These are phyloP conservation scores for Harringtonia aguacate DNA, from an alignment of 2,329 filamentous ascomycete genomes.

Conservation along the genomic window DNA sequence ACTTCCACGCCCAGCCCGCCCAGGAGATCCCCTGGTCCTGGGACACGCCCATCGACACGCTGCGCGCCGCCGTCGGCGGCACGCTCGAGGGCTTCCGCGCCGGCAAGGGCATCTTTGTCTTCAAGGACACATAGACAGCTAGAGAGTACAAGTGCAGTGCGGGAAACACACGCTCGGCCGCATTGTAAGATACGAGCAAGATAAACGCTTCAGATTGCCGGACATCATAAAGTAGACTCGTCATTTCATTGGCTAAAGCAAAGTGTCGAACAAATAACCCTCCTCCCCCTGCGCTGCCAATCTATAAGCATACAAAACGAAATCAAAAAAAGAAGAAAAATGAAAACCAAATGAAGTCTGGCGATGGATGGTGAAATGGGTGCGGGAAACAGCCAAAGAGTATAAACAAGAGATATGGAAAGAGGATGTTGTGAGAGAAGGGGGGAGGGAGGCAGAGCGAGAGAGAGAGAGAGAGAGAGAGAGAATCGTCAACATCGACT, in stretches of 20 bases:
- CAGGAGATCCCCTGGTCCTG: conserved; percentile 74
- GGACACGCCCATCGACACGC: conserved; percentile 59
- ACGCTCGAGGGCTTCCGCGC: conserved; percentile 75
- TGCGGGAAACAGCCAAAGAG: no score
- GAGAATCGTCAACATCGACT: no score
- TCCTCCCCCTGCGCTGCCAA: neutral
- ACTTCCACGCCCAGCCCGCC: conserved; percentile 77
- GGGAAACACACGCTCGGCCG: no score
- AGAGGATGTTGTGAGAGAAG: no score
- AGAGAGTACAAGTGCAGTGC: no score
- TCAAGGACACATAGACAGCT: conserved; percentile 43
- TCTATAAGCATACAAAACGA: neutral
- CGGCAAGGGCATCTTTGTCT: conserved; percentile 87
- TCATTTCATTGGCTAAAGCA: conserved; percentile 1
- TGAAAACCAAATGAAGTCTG: neutral
- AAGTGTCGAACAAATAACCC: neutral
- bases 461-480: no score
- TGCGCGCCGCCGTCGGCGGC: conserved; percentile 68
- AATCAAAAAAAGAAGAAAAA: neutral
- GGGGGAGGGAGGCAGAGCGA: neutral
- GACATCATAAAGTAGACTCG: neutral
- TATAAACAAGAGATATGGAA: no score
- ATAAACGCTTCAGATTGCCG: neutral
- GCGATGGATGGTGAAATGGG: no score
- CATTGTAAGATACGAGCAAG: no score